phyloP scores from a whole-genome alignment of 2,329 filamentous ascomycete genomes.

The Cladosporium velox region DNA sequence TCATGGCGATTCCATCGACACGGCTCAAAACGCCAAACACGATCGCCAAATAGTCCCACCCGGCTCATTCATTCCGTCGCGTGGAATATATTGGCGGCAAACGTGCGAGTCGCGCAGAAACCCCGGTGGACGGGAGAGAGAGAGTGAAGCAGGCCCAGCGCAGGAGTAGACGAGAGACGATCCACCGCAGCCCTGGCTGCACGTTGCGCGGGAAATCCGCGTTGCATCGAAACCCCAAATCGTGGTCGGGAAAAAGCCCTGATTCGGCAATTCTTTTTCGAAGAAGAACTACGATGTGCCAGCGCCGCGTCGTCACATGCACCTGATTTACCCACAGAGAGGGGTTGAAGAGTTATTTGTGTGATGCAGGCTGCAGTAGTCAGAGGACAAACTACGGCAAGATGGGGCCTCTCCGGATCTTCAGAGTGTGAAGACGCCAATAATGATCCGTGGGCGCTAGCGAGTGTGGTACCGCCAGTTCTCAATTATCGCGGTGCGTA shows the following conservation, averaged over 20 bases:
- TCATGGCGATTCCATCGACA: neutral
- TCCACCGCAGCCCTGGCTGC: neutral
- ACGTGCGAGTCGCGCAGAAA: constrained; percentile 2
- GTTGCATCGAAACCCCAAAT: neutral
- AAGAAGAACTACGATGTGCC: constrained; percentile 1
- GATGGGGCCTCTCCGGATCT: constrained; percentile 19
- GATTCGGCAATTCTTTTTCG: neutral
- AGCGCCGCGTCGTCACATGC: constrained; percentile 3
- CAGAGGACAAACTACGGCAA: constrained; percentile 6
- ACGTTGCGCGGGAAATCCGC: neutral
- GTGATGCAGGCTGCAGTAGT: constrained; percentile 19
- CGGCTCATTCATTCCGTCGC: neutral
- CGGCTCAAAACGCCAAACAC: neutral
- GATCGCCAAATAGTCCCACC: constrained; percentile 4
- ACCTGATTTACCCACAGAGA: neutral
- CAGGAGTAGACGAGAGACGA: neutral
- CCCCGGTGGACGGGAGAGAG: neutral
- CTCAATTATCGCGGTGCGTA: neutral
- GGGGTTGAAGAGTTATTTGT: neutral
- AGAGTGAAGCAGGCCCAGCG: neutral
- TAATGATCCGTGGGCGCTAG: neutral
- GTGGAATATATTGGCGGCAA: neutral
- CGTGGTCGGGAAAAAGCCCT: constrained; percentile 1
- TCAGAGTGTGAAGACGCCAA: constrained; percentile 15
- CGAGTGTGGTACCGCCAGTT: neutral